Base-by-base conservation (phyloP, 2,329 filamentous ascomycete genomes). In the Claviceps paspali region DNA sequence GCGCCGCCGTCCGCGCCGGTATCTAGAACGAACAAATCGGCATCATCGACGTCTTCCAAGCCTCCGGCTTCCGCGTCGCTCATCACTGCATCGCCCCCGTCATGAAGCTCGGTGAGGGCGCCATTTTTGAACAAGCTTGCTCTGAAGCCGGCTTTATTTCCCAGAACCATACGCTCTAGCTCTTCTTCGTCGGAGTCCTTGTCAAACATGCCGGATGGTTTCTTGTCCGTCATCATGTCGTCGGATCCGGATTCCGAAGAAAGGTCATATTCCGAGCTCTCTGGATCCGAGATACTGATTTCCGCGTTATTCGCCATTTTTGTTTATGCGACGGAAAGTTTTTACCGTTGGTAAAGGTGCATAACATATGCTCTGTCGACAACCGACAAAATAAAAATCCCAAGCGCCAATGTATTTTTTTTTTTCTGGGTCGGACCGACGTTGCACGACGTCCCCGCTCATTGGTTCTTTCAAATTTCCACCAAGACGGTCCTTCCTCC, bases 161-260 rank as follows among this genome's bases (percentile, higher is more conserved):
- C 91, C 43, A 98, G 82, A 3, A 98, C 82, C 43, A 95, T 64
- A 45, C 78, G 75, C 62, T 95, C 88, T 22, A 95, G 73, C 54
- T 88, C 84, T 51, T 81, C 76, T 56, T 95, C 87, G 36, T 82
- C 77, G 11, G 76, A 77, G 53, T 93, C 85, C 54, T 88, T 91
- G 35, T 82, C 78, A 38, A 54, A 56, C 37, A 59, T 46, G 40
- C 40, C 48, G 38, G 46, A 44, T 38, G 44, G 47, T 38, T 47
- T 52, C 12, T n/a, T 46, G 45, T 36, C 32, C 40, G 43, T 33
- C 39, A 43, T 33, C 22, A 36, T 41, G 11, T 52, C 52, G 23
- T 53, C 52, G 21, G 50, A 52, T 17, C 51, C 53, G 30, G 42
- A 40, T 10, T 53, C 55, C 6, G 52, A 52, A 9, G 41, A 41